Evolutionary conservation across 805 yeast species (phyloP).

Genomic region (Yarrowia sp.): DNA sequence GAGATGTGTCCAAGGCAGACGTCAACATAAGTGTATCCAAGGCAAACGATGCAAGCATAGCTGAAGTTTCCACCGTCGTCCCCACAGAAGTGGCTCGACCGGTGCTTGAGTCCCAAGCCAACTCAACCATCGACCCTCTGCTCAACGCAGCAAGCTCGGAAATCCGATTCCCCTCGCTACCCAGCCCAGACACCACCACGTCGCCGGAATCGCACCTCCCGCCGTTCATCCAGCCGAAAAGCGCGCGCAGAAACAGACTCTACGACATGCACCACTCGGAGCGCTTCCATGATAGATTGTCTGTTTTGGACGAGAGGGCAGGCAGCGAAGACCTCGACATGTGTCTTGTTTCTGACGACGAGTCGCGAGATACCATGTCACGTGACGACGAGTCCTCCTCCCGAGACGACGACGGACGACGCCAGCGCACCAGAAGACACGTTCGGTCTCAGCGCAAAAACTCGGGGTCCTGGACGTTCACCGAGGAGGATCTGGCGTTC

Average conservation of each 20-base stretch:
- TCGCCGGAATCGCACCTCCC: not conserved
- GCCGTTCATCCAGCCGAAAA: conserved; percentile 12
- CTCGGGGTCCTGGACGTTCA: not conserved
- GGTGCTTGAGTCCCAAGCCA: not conserved
- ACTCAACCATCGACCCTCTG: not conserved
- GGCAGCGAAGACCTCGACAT: not conserved
- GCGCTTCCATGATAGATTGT: not conserved
- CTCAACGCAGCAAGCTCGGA: not conserved
- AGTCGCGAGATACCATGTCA: not conserved
- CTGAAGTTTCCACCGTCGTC: not conserved
- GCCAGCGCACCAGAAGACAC: not conserved
- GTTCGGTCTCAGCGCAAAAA: not conserved
- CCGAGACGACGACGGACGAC: not conserved
- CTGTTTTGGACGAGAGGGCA: not conserved
- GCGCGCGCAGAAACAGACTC: not conserved
- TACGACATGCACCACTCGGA: not conserved
- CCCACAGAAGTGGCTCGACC: not conserved
- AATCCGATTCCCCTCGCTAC: conserved; percentile 13
- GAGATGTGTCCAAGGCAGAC: not conserved
- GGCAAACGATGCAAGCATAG: too few relatives aligned
- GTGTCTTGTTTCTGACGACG: not conserved
- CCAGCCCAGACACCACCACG: conserved; percentile 8
- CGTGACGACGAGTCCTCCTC: conserved; percentile 5
- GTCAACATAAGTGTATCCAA: too few relatives aligned
- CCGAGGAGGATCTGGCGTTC: not conserved